These are phyloP conservation scores for Ambrosiella cleistominuta DNA, from an alignment of 2,329 filamentous ascomycete genomes.

Conservation along the genomic window DNA sequence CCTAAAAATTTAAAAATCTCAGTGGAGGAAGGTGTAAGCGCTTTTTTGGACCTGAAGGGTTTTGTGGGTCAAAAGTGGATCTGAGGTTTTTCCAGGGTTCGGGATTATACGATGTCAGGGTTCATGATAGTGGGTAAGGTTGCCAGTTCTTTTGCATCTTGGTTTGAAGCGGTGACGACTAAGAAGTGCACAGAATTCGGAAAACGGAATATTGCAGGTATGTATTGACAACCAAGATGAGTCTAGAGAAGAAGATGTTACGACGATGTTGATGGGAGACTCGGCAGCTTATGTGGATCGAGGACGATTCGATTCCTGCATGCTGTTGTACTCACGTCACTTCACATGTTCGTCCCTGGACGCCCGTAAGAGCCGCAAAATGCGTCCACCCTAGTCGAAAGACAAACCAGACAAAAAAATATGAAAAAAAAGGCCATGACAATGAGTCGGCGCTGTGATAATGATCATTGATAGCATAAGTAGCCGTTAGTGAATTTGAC, in stretches of 20 bases:
- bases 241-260: neutral
- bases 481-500: neutral
- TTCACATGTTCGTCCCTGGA: neutral
- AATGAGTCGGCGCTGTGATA: neutral
- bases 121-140: too few relatives aligned
- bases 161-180: too few relatives aligned
- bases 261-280: neutral
- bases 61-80: neutral
- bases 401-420: neutral
- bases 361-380: neutral
- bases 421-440: too few relatives aligned
- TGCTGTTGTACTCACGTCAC: neutral
- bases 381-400: neutral
- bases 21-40: constrained; percentile 12
- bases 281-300: neutral
- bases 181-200: too few relatives aligned
- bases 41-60: constrained; percentile 4
- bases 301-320: neutral
- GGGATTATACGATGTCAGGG: too few relatives aligned
- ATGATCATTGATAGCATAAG: neutral
- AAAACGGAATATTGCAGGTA: too few relatives aligned
- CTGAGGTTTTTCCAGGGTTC: too few relatives aligned
- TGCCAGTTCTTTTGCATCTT: too few relatives aligned
- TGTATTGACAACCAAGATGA: too few relatives aligned
- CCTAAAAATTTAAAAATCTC: constrained; percentile 5